phyloP scores from a whole-genome alignment of 176 grass and related monocot species.

The Avena atlantica region DNA sequence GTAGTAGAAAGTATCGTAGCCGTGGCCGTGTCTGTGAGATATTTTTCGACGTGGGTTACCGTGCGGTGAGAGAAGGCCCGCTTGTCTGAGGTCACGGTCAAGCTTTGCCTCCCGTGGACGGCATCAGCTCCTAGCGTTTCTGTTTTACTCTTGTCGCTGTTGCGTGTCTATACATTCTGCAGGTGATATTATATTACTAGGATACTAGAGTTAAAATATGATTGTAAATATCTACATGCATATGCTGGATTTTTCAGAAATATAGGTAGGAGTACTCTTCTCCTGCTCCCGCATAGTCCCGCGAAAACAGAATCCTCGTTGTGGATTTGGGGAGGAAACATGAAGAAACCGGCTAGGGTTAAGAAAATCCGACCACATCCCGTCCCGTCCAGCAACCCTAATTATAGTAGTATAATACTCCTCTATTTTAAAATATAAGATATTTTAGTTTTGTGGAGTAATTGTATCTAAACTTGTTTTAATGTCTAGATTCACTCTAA shows the following conservation, averaged over 20 bases:
- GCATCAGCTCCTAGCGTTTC: constrained; percentile 4
- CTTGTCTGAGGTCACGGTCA: constrained; percentile 13
- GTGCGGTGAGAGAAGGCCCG: not conserved
- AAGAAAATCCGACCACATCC: too few species aligned
- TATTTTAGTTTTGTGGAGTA: too few species aligned
- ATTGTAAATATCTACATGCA: not conserved
- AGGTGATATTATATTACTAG: not conserved
- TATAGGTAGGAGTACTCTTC: not conserved
- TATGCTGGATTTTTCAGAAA: not conserved
- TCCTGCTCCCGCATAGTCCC: too few species aligned
- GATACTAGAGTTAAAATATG: not conserved
- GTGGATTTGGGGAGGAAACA: too few species aligned
- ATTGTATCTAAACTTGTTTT: too few species aligned
- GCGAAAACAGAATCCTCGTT: too few species aligned
- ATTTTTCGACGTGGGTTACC: constrained; percentile 29
- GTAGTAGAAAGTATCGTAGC: constrained; percentile 29
- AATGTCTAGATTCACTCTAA: too few species aligned
- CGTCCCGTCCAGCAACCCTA: too few species aligned
- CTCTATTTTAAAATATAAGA: too few species aligned
- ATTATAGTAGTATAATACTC: too few species aligned
- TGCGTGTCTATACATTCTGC: constrained; percentile 3
- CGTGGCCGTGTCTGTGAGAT: constrained; percentile 30
- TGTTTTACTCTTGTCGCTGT: not conserved
- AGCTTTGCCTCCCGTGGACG: not conserved
- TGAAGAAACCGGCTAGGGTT: too few species aligned